Base-by-base conservation (phyloP, 805 yeast species). In the Kluyveromyces lactis region DNA sequence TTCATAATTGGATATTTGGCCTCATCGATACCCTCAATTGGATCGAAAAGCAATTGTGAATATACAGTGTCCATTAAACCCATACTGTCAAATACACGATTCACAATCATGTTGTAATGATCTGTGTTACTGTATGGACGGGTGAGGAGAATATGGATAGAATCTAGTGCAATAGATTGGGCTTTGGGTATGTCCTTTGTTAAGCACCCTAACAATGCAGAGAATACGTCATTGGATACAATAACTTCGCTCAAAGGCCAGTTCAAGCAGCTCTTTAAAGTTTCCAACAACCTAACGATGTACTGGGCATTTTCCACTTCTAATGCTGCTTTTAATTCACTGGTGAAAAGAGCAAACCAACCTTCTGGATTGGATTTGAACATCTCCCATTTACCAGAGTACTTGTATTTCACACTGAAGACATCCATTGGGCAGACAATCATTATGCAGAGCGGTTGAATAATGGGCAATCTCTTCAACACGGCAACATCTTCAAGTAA, bases 401-500 rank as follows among this genome's bases (percentile, higher is more conserved):
- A 39, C 75, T 77, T 45, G 74, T 79, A 51, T 81, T 82, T 42
- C 75, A 71, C 45, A 26, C 76, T 71, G 47, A 89, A 70, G 3
- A 83, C 72, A 5, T 68, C 66, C 42, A 76, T 77, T 0, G 95
- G 82, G 1, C 94, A 77, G 7, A 86, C 78, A 15, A 89, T 75
- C 60, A 87, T 85, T 4, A 90, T 84, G 56, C 95, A 81, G 36
- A 86, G 72, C 24, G 95, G 86, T 37, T 82, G 81, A 28, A 90
- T 70, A 1, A 83, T 72, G n/a, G 77, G 71, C 41, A 81, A 75
- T 52, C 97, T 71, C 48, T 78, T 81, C 26, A 89, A 70, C 2
- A 95, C 95, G 16, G 86, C 75, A 18, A 96, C 82, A 56, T 92
- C 99, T 49, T 92, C 97, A 35, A 92, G 68, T 38, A 94, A 67